Percentiles rank a stretch among this genome's conserved stretches.
These are phyloP conservation scores for Paratinospora sagittata DNA, from an alignment of 164 flowering plant species.

Conservation along the genomic window DNA sequence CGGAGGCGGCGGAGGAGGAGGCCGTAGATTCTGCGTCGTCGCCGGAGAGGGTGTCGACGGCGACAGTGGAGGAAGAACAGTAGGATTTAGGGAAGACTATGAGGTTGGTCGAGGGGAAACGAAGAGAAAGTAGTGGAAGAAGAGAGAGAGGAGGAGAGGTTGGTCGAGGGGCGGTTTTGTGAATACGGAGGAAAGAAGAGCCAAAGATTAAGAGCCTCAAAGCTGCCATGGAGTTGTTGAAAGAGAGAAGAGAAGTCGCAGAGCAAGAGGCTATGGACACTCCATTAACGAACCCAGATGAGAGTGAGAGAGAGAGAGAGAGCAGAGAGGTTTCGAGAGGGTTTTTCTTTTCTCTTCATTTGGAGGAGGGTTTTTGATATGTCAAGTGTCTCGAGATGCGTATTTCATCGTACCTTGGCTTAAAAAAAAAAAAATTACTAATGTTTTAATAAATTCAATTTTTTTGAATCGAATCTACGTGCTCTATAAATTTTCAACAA, in stretches of 20 bases:
- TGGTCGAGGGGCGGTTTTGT: slow-evolving; percentile 13
- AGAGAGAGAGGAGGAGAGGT: background rate
- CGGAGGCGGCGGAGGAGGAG: too few species aligned
- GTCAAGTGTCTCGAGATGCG: too few species aligned
- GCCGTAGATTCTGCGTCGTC: slow-evolving; percentile 7
- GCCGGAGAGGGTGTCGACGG: slow-evolving; percentile 6
- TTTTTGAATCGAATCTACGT: too few species aligned
- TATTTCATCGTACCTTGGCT: background rate
- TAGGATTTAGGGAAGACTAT: slow-evolving; percentile 6
- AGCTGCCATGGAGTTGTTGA: slow-evolving; percentile 19
- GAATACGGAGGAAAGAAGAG: slow-evolving; percentile 20
- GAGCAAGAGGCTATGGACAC: background rate
- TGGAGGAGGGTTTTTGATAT: background rate
- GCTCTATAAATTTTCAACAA: too few species aligned
- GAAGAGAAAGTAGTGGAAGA: slow-evolving; percentile 3
- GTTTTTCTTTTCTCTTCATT: too few species aligned
- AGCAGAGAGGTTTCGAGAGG: too few species aligned
- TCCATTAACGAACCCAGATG: background rate
- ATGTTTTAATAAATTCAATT: too few species aligned
- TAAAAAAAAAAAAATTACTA: too few species aligned
- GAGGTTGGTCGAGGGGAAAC: slow-evolving; percentile 9
- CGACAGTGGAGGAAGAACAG: slow-evolving; percentile 22
- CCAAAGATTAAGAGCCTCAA: slow-evolving; percentile 25
- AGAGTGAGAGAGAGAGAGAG: background rate
- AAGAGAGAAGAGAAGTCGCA: background rate